Conservation (phyloP, 345 rosid genomes). For the Anacardium occidentale region DNA sequence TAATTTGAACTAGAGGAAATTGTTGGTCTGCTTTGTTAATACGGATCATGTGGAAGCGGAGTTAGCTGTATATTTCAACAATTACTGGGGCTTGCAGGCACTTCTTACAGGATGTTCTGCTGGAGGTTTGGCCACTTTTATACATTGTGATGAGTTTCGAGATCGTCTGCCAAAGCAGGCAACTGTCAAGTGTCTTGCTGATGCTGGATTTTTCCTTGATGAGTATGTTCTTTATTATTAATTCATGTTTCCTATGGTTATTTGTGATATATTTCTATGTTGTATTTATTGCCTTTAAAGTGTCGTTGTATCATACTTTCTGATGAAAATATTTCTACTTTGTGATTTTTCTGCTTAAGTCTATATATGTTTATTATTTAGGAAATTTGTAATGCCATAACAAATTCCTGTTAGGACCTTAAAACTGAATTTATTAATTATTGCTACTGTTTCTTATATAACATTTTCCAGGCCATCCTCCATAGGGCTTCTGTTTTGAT, state of each 20-base stretch:
- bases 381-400: background rate
- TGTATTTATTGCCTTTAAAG: background rate
- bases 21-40: background rate
- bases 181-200: constrained; percentile 88
- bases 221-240: constrained; percentile 53
- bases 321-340: background rate
- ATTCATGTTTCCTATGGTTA: constrained; percentile 1
- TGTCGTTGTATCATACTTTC: constrained; percentile 4
- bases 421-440: constrained; percentile 2
- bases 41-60: background rate
- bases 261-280: background rate
- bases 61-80: background rate
- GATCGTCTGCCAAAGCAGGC: constrained; percentile 62
- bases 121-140: constrained; percentile 87
- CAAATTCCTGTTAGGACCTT: background rate
- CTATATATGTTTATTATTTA: background rate
- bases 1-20: constrained; percentile 1
- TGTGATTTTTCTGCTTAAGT: background rate
- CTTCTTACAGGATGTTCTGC: constrained; percentile 96
- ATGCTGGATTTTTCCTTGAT: constrained; percentile 84
- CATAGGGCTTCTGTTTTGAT: background rate
- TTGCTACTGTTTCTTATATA: background rate
- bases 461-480: background rate
- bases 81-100: constrained; percentile 49
- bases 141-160: constrained; percentile 77